phyloP scores from a whole-genome alignment of 306 rosid genomes.

The Mimosa bimucronata region DNA sequence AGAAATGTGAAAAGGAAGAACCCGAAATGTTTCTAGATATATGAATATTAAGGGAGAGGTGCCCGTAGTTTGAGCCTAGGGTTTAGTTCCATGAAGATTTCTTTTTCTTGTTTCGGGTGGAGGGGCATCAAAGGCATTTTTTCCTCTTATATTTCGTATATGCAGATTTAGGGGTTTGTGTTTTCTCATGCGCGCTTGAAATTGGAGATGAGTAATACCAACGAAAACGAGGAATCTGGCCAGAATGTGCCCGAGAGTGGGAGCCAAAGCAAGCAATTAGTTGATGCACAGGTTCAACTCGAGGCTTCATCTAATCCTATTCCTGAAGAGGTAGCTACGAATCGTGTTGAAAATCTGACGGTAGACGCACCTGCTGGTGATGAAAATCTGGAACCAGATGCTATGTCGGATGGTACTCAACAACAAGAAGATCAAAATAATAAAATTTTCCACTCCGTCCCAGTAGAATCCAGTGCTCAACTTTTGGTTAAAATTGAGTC shows the following conservation, averaged over 20 bases:
- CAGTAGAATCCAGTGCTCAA: slow-evolving; percentile 39
- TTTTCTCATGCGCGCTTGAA: slow-evolving; percentile 38
- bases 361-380: slow-evolving; percentile 28
- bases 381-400: slow-evolving; percentile 34
- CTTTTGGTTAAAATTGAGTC: slow-evolving; percentile 41
- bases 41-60: slow-evolving; percentile 12
- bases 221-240: slow-evolving; percentile 50
- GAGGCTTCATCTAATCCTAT: slow-evolving; percentile 38
- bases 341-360: slow-evolving; percentile 39
- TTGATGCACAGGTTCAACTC: slow-evolving; percentile 37
- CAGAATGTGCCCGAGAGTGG: slow-evolving; percentile 30
- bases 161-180: slow-evolving; percentile 39
- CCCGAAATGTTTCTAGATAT: not conserved
- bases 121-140: not conserved
- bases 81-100: slow-evolving; percentile 26
- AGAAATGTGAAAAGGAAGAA: slow-evolving; percentile 11
- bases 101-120: not conserved
- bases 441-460: slow-evolving; percentile 38
- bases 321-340: slow-evolving; percentile 33
- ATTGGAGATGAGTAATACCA: slow-evolving; percentile 64
- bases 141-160: slow-evolving; percentile 17
- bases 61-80: slow-evolving; percentile 37
- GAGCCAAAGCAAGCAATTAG: slow-evolving; percentile 40
- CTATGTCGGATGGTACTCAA: slow-evolving; percentile 27
- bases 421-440: slow-evolving; percentile 37